A percentile compares a stretch with the other conserved stretches of the same genome.
Evolutionary conservation across 305 asterid species (phyloP).

Genomic region (Fraxinus floribunda): DNA sequence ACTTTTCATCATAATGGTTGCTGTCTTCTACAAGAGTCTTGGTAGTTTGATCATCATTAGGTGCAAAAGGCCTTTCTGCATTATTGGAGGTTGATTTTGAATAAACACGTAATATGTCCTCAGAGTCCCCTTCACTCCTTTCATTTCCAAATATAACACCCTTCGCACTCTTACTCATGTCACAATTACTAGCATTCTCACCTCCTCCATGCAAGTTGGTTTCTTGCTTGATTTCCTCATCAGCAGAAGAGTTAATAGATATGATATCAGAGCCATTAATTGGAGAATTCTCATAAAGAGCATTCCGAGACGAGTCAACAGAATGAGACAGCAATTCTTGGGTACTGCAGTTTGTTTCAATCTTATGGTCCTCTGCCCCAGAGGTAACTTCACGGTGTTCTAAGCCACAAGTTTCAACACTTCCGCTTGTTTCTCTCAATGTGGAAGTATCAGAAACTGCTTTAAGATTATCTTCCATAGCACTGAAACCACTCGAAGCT

Average conservation of each 20-base stretch:
- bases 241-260: conserved; percentile 18
- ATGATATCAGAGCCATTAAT: conserved; percentile 13
- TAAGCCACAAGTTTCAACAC: conserved; percentile 8
- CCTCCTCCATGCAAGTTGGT: conserved; percentile 15
- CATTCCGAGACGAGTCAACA: conserved; percentile 4
- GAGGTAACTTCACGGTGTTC: background rate
- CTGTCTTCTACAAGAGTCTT: conserved; percentile 26
- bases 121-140: conserved; percentile 21
- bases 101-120: conserved; percentile 28
- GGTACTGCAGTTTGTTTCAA: background rate
- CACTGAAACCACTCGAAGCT: conserved; percentile 30
- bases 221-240: conserved; percentile 26
- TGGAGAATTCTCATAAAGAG: conserved; percentile 5
- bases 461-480: conserved; percentile 22
- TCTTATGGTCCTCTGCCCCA: conserved; percentile 4
- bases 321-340: conserved; percentile 21
- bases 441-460: conserved; percentile 23
- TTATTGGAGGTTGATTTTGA: conserved; percentile 17
- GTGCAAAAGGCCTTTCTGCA: conserved; percentile 10
- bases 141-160: conserved; percentile 21
- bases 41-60: conserved; percentile 29
- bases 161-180: conserved; percentile 21
- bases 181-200: conserved; percentile 26
- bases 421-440: background rate
- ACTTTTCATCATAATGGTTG: conserved; percentile 25